Percentiles rank a stretch among this genome's conserved stretches.
phyloP scores from a whole-genome alignment of 2,329 filamentous ascomycete genomes.

The Pseudocercospora cruenta region DNA sequence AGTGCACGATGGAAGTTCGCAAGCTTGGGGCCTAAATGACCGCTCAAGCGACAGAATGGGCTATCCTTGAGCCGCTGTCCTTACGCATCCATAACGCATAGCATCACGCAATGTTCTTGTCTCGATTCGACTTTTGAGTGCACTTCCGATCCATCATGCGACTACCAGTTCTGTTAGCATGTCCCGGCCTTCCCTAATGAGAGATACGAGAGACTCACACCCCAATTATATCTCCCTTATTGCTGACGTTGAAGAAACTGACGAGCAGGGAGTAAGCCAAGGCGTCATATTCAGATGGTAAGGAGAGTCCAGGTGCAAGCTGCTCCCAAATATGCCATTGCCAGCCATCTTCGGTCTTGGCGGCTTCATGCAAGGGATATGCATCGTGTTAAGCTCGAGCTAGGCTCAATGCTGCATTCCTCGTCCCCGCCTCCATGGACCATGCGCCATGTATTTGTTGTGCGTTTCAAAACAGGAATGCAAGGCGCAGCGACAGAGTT shows the following conservation, averaged over 20 bases:
- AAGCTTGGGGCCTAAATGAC: conserved; percentile 51
- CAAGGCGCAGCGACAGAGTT: conserved; percentile 14
- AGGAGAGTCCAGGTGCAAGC: background rate
- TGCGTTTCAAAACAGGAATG: conserved; percentile 35
- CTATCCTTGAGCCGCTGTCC: background rate
- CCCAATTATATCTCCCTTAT: background rate
- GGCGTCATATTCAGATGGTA: background rate
- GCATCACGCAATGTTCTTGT: background rate
- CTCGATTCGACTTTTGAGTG: background rate
- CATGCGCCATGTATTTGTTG: conserved; percentile 38
- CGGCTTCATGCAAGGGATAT: conserved; percentile 24
- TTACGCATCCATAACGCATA: background rate
- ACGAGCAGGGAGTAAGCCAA: background rate
- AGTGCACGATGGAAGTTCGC: conserved; percentile 53
- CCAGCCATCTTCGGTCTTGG: conserved; percentile 12
- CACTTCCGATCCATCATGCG: background rate
- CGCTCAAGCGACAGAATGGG: conserved; percentile 24
- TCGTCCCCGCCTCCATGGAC: conserved; percentile 21
- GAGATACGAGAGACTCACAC: background rate
- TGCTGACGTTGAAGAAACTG: background rate
- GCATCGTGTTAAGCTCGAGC: conserved; percentile 15
- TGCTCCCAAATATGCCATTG: background rate
- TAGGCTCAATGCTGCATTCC: conserved; percentile 31
- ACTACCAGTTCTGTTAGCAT: background rate
- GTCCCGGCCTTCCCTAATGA: background rate